Conservation (phyloP, 768 basidiomycete genomes). For the Leccinum aurantiacum region DNA sequence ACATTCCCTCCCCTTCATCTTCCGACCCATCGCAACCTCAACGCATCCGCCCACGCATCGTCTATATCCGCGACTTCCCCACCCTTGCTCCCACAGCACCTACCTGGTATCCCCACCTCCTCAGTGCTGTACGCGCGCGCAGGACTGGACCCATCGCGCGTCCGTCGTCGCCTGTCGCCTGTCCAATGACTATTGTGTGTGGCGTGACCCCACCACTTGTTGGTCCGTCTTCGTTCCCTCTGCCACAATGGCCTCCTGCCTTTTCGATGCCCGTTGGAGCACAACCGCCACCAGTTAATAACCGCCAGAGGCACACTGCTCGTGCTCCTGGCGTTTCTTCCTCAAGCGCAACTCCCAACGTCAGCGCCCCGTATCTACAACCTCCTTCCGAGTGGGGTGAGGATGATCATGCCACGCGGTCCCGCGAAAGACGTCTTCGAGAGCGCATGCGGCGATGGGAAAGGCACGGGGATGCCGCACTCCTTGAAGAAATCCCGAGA, state of each 20-base stretch:
- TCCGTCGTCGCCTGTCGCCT: slow-evolving; percentile 56
- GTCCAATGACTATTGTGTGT: slow-evolving; percentile 82
- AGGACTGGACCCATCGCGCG: slow-evolving; percentile 64
- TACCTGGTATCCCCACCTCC: slow-evolving; percentile 78
- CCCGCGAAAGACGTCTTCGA: slow-evolving; percentile 69
- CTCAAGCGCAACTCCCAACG: slow-evolving; percentile 36
- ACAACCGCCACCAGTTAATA: slow-evolving; percentile 12
- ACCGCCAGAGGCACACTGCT: slow-evolving; percentile 18
- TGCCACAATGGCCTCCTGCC: slow-evolving; percentile 10
- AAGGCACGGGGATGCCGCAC: slow-evolving; percentile 48
- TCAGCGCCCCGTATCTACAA: slow-evolving; percentile 1
- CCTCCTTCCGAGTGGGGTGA: slow-evolving; percentile 57
- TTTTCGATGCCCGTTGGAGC: slow-evolving; percentile 12
- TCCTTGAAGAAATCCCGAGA: slow-evolving; percentile 65
- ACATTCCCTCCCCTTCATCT: slow-evolving; percentile 44
- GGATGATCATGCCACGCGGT: slow-evolving; percentile 61
- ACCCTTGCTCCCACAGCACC: slow-evolving; percentile 71
- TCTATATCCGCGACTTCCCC: slow-evolving; percentile 82
- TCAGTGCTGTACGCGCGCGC: slow-evolving; percentile 74
- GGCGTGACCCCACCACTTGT: slow-evolving; percentile 82
- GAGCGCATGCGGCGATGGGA: slow-evolving; percentile 77
- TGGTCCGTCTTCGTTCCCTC: slow-evolving; percentile 37
- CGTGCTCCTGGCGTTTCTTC: slow-evolving; percentile 28
- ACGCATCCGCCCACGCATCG: slow-evolving; percentile 57
- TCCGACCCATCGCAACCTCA: slow-evolving; percentile 28